Percentiles rank a stretch among this genome's conserved stretches.
phyloP scores from a whole-genome alignment of 2,329 filamentous ascomycete genomes.

The Apiospora pterosperma region DNA sequence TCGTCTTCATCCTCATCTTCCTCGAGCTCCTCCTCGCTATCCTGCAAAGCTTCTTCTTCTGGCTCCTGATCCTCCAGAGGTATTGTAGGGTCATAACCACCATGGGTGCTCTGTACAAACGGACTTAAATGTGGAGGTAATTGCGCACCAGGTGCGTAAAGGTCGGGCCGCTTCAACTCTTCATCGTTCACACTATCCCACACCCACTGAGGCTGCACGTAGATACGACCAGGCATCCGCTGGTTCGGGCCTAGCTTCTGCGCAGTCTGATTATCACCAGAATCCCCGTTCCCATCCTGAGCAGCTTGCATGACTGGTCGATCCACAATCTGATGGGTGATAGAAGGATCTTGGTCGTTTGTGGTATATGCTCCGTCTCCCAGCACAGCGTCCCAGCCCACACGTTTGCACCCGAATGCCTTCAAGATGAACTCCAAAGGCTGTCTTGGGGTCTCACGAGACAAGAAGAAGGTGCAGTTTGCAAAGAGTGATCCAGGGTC shows the following conservation, averaged over 20 bases:
- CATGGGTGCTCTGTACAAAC: conserved; percentile 84
- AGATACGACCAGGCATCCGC: conserved; percentile 85
- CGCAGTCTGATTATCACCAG: conserved; percentile 59
- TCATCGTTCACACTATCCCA: conserved; percentile 97
- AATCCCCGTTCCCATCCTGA: conserved; percentile 44
- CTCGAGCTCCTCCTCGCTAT: conserved; percentile 54
- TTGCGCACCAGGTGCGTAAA: conserved; percentile 86
- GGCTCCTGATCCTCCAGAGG: conserved; percentile 84
- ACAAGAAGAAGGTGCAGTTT: conserved; percentile 87
- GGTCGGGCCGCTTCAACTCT: conserved; percentile 78
- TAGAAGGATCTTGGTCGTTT: conserved; percentile 79
- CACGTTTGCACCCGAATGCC: conserved; percentile 90
- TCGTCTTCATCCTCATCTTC: conserved; percentile 45
- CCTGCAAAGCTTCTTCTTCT: conserved; percentile 76
- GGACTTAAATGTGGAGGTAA: conserved; percentile 93
- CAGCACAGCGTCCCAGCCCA: conserved; percentile 90
- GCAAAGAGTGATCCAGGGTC: conserved; percentile 77
- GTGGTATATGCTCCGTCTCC: conserved; percentile 91
- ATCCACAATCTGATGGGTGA: conserved; percentile 96
- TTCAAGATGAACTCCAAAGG: conserved; percentile 90
- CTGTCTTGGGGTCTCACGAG: conserved; percentile 86
- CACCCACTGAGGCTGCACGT: conserved; percentile 96
- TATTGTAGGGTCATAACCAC: conserved; percentile 87
- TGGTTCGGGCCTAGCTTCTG: conserved; percentile 59
- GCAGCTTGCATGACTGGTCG: conserved; percentile 70